Base-by-base conservation (phyloP, 352 stramenopile species). In the Globisporangium lucens region DNA sequence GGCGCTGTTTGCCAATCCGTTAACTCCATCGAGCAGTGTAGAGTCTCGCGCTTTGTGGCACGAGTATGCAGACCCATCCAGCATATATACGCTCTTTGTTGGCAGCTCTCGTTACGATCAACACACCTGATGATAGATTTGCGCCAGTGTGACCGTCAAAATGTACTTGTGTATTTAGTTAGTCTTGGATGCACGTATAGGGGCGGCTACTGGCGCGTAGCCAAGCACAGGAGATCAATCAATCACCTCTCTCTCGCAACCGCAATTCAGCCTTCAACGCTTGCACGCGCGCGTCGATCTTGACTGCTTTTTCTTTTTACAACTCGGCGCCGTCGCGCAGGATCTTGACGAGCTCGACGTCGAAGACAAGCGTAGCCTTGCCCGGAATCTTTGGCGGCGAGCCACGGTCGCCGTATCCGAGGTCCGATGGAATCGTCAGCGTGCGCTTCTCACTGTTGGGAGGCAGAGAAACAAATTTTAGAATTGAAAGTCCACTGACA, bases 291-390 rank as follows among this genome's bases (percentile, higher is more conserved):
- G 2, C 36, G 41, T 2, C 7, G n/a, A n/a, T 17, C 15, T n/a
- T 49, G 4, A 20, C 3, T 20, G 38, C 41, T 22, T 7, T 49
- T 49, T 5, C 13, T 4, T 49, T 47, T 49, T 49, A 49, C 15
- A 49, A 49, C 15, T 49, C 15, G 41, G 41, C 15, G 41, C 41
- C 41, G 41, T 49, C 41, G 75, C 84, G 82, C 76, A 87, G 92
- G 74, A 99, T 98, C 69, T 98, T 86, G 64, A 99, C 80, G 66
- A 99, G 90, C 83, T 99, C 97, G 61, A 99, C 96, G 68, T 95
- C 91, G 76, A 99, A 99, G 43, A 99, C 89, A 36, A 99, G 85
- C 56, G 95, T 97, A 13, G 95, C 91, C 68, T 94, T 93, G 66
- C 79, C 94, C 15, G 90, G 90, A 75, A 99, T 99, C 76, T 95